Conservation (phyloP, 164 flowering plant genomes). For the Tetracentron sinense region DNA sequence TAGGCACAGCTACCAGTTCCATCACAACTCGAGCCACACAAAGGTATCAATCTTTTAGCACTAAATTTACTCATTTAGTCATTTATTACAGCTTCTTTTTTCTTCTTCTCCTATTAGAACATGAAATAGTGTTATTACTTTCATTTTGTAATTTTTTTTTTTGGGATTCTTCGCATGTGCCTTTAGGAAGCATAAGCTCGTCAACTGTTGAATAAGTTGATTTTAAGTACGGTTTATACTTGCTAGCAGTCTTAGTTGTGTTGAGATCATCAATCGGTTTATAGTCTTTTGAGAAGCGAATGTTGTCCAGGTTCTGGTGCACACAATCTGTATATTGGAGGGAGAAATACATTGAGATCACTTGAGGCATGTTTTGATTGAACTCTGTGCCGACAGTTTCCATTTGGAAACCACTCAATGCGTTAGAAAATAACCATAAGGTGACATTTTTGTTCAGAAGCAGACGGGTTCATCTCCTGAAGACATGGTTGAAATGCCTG, state of each 20-base stretch:
- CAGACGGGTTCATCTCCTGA: slow-evolving; percentile 15
- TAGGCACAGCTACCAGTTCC: slow-evolving; percentile 29
- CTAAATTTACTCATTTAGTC: background rate
- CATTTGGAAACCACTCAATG: background rate
- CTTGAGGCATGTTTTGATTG: background rate
- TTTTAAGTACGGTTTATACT: no score
- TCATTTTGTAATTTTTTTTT: no score
- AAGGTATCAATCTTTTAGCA: slow-evolving; percentile 21
- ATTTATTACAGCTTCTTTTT: background rate
- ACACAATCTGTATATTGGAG: background rate
- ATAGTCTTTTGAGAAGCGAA: slow-evolving; percentile 1
- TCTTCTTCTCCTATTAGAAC: background rate
- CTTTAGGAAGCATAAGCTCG: no score
- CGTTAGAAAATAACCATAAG: no score
- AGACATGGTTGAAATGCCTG: slow-evolving; percentile 34
- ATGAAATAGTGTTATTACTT: no score
- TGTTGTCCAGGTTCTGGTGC: background rate
- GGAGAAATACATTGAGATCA: background rate
- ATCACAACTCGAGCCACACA: slow-evolving; percentile 38
- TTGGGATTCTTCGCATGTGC: no score
- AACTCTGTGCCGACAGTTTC: background rate
- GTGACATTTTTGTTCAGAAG: slow-evolving; percentile 17
- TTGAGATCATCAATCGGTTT: background rate
- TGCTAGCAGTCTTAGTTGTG: background rate
- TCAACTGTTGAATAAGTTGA: no score